Evolutionary conservation across 345 rosid species (phyloP).

Genomic region (Eucalyptus cladocalyx): DNA sequence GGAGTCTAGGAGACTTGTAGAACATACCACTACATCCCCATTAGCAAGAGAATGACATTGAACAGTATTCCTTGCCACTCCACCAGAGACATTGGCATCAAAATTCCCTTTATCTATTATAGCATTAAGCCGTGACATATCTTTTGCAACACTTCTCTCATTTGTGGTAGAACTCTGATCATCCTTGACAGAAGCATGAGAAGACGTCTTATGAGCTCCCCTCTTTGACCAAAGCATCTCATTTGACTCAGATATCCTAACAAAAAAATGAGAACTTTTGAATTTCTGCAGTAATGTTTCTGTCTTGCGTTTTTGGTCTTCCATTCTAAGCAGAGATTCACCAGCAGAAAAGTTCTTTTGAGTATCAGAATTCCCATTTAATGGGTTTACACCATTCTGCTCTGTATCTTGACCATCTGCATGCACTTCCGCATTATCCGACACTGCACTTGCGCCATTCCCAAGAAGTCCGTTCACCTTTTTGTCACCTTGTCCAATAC

Average conservation of each 20-base stretch:
- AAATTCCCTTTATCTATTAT: constrained; percentile 77
- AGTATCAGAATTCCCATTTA: constrained; percentile 35
- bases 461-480: constrained; percentile 38
- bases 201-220: constrained; percentile 15
- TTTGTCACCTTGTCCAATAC: constrained; percentile 36
- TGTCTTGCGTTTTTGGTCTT: constrained; percentile 66
- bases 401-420: constrained; percentile 18
- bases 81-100: constrained; percentile 69
- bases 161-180: not conserved
- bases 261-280: constrained; percentile 91
- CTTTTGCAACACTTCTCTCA: constrained; percentile 6
- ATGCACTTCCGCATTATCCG: constrained; percentile 34
- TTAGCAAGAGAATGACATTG: constrained; percentile 73
- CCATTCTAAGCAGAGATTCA: constrained; percentile 82
- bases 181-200: constrained; percentile 19
- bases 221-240: constrained; percentile 84
- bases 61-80: constrained; percentile 70
- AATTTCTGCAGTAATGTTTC: constrained; percentile 66
- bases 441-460: constrained; percentile 8
- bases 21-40: constrained; percentile 96
- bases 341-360: constrained; percentile 52
- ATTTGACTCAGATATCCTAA: constrained; percentile 78
- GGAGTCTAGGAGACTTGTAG: not conserved
- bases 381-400: constrained; percentile 39
- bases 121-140: constrained; percentile 29